Evolutionary conservation across 2,329 filamentous ascomycete species (phyloP).

Genomic region (Pseudogymnoascus sp.): DNA sequence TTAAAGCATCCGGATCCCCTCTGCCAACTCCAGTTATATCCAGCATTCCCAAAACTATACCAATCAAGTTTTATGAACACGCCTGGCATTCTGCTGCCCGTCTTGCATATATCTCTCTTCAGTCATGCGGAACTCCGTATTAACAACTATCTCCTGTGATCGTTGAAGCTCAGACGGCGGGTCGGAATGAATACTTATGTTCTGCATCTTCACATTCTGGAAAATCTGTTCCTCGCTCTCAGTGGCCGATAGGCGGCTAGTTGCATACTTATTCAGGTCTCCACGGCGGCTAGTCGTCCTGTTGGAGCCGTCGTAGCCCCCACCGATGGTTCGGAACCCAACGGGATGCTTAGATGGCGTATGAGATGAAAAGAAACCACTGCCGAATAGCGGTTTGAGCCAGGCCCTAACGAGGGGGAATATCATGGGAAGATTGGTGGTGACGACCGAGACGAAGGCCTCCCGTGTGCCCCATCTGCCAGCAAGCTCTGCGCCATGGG

Average conservation of each 20-base stretch:
- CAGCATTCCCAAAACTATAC: neutral
- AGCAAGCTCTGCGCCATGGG: slow-evolving; percentile 31
- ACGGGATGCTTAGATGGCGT: slow-evolving; percentile 33
- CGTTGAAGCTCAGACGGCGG: slow-evolving; percentile 15
- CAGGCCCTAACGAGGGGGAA: slow-evolving; percentile 38
- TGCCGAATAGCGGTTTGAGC: slow-evolving; percentile 33
- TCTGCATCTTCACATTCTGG: slow-evolving; percentile 35
- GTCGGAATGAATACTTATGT: slow-evolving; percentile 25
- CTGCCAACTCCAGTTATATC: neutral
- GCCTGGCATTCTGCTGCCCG: slow-evolving; percentile 6
- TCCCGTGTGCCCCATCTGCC: slow-evolving; percentile 35
- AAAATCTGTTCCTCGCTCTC: slow-evolving; percentile 40
- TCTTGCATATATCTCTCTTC: slow-evolving; percentile 11
- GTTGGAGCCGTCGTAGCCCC: slow-evolving; percentile 25
- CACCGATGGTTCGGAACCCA: slow-evolving; percentile 36
- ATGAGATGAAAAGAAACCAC: slow-evolving; percentile 31
- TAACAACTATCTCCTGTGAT: slow-evolving; percentile 33
- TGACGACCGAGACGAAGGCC: slow-evolving; percentile 33
- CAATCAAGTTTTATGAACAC: slow-evolving; percentile 14
- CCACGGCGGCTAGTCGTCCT: slow-evolving; percentile 26
- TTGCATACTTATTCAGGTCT: slow-evolving; percentile 31
- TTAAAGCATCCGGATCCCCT: neutral
- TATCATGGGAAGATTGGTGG: slow-evolving; percentile 35
- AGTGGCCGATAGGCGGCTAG: slow-evolving; percentile 32
- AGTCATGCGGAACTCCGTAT: slow-evolving; percentile 11